Conservation (phyloP, 2,329 filamentous ascomycete species). For the Curvularia spicifera region DNA sequence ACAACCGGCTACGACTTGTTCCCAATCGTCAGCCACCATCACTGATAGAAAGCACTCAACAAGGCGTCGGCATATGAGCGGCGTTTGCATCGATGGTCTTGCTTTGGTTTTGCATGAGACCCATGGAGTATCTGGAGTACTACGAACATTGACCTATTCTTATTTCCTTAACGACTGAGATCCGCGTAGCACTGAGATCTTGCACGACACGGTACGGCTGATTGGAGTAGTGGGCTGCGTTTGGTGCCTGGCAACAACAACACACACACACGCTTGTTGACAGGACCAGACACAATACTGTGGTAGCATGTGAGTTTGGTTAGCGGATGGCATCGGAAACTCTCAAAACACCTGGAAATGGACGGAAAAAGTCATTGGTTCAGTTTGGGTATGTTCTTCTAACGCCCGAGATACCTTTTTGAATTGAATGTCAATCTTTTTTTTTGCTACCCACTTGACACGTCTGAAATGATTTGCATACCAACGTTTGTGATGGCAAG, state of each 20-base stretch:
- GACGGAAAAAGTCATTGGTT: conserved; percentile 26
- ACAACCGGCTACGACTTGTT: conserved; percentile 37
- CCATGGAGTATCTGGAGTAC: conserved; percentile 43
- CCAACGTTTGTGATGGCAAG: too few species aligned
- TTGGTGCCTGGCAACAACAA: conserved; percentile 8
- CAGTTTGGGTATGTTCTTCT: conserved; percentile 24
- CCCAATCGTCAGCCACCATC: conserved; percentile 30
- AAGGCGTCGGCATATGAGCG: conserved; percentile 47
- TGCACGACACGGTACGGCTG: conserved; percentile 35
- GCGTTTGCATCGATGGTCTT: conserved; percentile 47
- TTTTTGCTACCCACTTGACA: background rate
- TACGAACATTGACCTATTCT: conserved; percentile 24
- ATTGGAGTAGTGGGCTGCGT: conserved; percentile 18
- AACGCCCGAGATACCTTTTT: conserved; percentile 26
- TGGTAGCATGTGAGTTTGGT: conserved; percentile 17
- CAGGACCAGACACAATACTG: conserved; percentile 9
- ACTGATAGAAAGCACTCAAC: conserved; percentile 42
- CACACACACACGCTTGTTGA: conserved; percentile 2
- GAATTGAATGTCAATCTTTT: conserved; percentile 18
- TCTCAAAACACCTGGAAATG: conserved; percentile 18
- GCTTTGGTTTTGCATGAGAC: conserved; percentile 39
- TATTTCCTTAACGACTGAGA: conserved; percentile 22
- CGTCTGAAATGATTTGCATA: too few species aligned
- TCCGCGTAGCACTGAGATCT: conserved; percentile 25
- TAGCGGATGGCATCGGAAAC: conserved; percentile 14